phyloP scores from a whole-genome alignment of 2,329 filamentous ascomycete genomes.

The Ophiostoma sp. region DNA sequence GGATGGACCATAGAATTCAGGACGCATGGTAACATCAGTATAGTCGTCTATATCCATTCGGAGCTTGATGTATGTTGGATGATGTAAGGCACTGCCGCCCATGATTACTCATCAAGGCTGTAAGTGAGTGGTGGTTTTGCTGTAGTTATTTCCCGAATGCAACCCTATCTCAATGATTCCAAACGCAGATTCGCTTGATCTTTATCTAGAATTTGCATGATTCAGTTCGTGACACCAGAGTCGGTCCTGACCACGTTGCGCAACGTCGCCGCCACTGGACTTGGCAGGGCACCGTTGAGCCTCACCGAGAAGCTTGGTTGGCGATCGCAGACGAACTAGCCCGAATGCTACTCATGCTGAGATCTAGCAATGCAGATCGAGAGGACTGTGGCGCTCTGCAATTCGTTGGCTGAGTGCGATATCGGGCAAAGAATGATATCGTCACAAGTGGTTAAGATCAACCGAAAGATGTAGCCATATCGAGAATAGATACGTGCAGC shows the following conservation, averaged over 20 bases:
- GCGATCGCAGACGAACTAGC: neutral
- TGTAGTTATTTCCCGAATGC: neutral
- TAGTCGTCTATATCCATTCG: neutral
- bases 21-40: neutral
- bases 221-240: neutral
- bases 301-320: neutral
- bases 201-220: neutral
- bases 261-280: neutral
- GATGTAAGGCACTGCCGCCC: neutral
- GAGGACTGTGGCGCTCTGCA: neutral
- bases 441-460: neutral
- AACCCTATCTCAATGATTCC: neutral
- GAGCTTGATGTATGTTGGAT: neutral
- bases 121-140: neutral
- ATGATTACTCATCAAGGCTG: neutral
- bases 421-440: neutral
- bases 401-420: neutral
- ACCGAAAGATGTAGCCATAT: neutral
- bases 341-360: neutral
- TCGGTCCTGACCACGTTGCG: neutral
- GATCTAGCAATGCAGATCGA: neutral
- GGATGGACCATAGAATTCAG: neutral
- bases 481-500: neutral
- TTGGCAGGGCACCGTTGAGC: neutral
- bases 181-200: neutral